Evolutionary conservation across 192 early-diverging fungal genomes (phyloP).

Genomic region (Umbelopsis ramanniana): DNA sequence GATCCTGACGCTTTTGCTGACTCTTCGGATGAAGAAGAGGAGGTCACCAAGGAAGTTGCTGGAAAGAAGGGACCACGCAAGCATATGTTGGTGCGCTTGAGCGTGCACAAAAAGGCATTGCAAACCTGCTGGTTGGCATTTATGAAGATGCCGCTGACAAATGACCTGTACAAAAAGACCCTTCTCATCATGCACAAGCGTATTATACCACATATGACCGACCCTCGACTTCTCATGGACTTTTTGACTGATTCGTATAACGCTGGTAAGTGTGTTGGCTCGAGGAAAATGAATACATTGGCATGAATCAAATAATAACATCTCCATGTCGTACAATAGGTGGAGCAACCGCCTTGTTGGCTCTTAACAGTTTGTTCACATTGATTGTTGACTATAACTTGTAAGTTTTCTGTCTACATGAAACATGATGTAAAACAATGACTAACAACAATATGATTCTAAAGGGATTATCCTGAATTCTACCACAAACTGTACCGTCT

Average conservation of each 20-base stretch:
- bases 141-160: constrained; percentile 67
- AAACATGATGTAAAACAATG: not conserved
- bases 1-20: constrained; percentile 3
- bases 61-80: constrained; percentile 26
- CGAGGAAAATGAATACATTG: not conserved
- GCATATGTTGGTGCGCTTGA: constrained; percentile 44
- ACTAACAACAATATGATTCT: not conserved
- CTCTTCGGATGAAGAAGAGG: constrained; percentile 39
- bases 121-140: constrained; percentile 80
- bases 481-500: constrained; percentile 93
- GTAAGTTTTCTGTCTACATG: constrained; percentile 48
- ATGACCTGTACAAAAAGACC: constrained; percentile 79
- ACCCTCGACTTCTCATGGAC: constrained; percentile 85
- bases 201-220: constrained; percentile 85
- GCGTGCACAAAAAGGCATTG: constrained; percentile 71
- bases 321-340: constrained; percentile 50
- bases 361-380: constrained; percentile 95
- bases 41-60: constrained; percentile 35
- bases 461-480: constrained; percentile 96
- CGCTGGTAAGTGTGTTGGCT: constrained; percentile 50
- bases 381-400: constrained; percentile 95
- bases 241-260: constrained; percentile 93
- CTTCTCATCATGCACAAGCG: constrained; percentile 84
- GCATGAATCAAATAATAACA: constrained; percentile 2
- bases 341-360: constrained; percentile 87